These are phyloP conservation scores for Forsythia viridissima DNA, from an alignment of 257 asterid species.

Conservation along the genomic window DNA sequence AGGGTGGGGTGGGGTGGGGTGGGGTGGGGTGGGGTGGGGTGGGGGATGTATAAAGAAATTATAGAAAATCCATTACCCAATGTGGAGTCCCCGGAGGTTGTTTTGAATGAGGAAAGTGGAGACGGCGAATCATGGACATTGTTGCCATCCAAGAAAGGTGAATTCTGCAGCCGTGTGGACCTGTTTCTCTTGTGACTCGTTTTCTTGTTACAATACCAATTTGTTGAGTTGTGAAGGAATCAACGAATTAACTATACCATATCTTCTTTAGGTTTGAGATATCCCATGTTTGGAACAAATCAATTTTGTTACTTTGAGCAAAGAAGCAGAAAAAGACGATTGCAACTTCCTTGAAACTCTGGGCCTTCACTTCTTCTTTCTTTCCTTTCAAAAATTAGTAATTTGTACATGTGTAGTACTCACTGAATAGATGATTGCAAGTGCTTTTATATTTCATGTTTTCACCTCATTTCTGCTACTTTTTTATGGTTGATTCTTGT, in stretches of 20 bases:
- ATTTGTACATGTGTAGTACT: background rate
- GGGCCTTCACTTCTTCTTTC: background rate
- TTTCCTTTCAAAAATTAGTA: background rate
- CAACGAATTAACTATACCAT: slow-evolving; percentile 5
- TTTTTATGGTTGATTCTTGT: background rate
- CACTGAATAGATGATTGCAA: background rate
- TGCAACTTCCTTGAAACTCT: background rate
- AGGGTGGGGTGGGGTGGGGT: too few species aligned
- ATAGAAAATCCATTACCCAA: too few species aligned
- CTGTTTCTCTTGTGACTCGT: background rate
- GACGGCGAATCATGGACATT: too few species aligned
- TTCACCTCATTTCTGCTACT: background rate
- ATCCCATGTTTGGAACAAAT: slow-evolving; percentile 11
- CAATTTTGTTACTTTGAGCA: slow-evolving; percentile 7
- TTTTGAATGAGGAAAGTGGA: too few species aligned
- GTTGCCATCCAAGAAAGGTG: too few species aligned
- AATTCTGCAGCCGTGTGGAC: slow-evolving; percentile 8
- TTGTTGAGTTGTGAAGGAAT: background rate
- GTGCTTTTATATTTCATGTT: background rate
- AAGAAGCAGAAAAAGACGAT: slow-evolving; percentile 15
- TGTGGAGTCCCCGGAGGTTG: too few species aligned
- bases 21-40: too few species aligned
- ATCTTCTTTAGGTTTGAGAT: slow-evolving; percentile 4
- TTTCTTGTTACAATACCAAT: slow-evolving; percentile 6
- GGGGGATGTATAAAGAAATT: too few species aligned